Evolutionary conservation across 2,329 filamentous ascomycete species (phyloP).

Genomic region (Talaromyces sp.): DNA sequence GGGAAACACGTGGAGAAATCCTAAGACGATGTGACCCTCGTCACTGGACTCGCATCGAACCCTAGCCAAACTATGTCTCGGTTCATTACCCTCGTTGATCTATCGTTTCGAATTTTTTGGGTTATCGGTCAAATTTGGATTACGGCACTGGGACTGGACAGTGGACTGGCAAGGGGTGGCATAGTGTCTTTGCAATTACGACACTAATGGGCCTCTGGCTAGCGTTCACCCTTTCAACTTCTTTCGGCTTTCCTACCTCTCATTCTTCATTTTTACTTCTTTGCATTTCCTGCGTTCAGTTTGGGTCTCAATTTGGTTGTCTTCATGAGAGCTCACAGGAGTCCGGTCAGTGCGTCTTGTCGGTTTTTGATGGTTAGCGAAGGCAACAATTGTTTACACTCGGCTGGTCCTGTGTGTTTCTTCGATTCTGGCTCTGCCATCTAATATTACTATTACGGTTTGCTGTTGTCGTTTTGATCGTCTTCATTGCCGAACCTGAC

Average conservation of each 20-base stretch:
- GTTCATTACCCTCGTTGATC: conserved; percentile 30
- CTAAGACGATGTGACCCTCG: conserved; percentile 20
- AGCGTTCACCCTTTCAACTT: conserved; percentile 31
- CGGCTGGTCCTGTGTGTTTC: conserved; percentile 47
- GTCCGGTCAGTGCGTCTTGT: conserved; percentile 44
- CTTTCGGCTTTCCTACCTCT: conserved; percentile 23
- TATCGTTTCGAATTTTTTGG: conserved; percentile 40
- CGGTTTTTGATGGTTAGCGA: conserved; percentile 35
- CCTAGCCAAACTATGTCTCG: conserved; percentile 14
- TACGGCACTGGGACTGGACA: conserved; percentile 30
- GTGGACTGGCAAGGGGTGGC: conserved; percentile 34
- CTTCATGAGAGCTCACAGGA: conserved; percentile 40
- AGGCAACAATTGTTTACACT: conserved; percentile 40
- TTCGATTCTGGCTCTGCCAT: conserved; percentile 36
- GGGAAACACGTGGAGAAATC: conserved; percentile 20
- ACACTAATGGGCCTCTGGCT: conserved; percentile 32
- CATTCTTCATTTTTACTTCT: conserved; percentile 25
- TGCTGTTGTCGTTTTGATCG: conserved; percentile 18
- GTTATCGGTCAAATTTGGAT: conserved; percentile 34
- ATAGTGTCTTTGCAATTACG: conserved; percentile 25
- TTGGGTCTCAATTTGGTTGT: conserved; percentile 23
- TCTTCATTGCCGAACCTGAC: conserved; percentile 16
- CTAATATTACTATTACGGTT: conserved; percentile 32
- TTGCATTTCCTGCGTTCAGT: conserved; percentile 30
- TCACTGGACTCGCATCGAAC: conserved; percentile 19